phyloP scores from a whole-genome alignment of 345 rosid genomes.

The Jatropha curcas region DNA sequence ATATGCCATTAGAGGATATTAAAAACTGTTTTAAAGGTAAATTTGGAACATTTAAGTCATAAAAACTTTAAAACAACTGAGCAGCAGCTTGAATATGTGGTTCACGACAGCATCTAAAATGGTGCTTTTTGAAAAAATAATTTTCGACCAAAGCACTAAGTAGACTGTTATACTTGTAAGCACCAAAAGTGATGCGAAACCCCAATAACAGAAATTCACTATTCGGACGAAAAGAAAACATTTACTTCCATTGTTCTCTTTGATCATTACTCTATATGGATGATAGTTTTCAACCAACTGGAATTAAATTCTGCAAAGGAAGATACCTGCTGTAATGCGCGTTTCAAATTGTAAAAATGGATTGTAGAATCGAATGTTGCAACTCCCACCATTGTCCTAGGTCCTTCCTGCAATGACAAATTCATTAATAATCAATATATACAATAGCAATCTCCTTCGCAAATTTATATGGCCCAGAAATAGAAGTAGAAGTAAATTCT shows the following conservation, averaged over 20 bases:
- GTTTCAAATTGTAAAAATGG: constrained; percentile 92
- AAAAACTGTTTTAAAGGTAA: no score
- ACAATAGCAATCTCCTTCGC: not conserved
- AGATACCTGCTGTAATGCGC: constrained; percentile 73
- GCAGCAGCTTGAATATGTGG: no score
- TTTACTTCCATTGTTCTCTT: not conserved
- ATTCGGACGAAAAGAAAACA: not conserved
- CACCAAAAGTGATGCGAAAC: no score
- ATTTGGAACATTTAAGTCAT: no score
- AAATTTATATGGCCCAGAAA: not conserved
- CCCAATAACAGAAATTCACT: no score
- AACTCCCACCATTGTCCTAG: constrained; percentile 92
- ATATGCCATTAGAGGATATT: no score
- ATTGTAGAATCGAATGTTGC: constrained; percentile 97
- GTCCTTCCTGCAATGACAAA: constrained; percentile 79
- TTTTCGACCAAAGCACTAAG: no score
- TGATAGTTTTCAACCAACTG: not conserved
- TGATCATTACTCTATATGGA: not conserved
- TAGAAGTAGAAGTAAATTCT: not conserved
- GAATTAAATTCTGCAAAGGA: not conserved
- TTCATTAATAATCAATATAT: not conserved
- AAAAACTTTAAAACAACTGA: no score
- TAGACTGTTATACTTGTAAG: not conserved
- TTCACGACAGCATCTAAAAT: no score
- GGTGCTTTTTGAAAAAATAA: no score